phyloP scores from a whole-genome alignment of 2,329 filamentous ascomycete genomes.

The Cercospora zeae-maydis region DNA sequence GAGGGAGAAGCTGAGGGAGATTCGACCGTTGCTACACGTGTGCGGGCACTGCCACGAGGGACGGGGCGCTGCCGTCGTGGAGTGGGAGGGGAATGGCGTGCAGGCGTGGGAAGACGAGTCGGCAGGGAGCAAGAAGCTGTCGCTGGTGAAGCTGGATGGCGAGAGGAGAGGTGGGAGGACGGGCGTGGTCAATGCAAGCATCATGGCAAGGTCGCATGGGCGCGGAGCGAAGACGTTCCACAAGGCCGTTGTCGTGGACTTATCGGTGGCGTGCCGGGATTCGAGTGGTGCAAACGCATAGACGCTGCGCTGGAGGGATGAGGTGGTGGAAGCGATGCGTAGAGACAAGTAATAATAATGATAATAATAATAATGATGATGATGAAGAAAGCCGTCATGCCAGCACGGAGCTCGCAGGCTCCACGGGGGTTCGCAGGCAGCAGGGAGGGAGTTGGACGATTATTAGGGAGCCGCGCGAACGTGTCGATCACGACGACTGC shows the following conservation, averaged over 20 bases:
- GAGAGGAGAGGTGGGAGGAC: conserved; percentile 58
- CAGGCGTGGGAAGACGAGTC: conserved; percentile 58
- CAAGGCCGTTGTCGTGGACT: conserved; percentile 79
- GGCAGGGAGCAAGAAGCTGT: conserved; percentile 56
- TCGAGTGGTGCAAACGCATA: not conserved
- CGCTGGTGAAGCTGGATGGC: conserved; percentile 59
- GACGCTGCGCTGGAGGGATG: not conserved
- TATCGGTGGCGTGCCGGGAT: conserved; percentile 36
- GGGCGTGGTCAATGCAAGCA: conserved; percentile 74
- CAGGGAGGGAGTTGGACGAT: no score
- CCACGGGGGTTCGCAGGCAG: not conserved
- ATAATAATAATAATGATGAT: no score
- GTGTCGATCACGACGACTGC: conserved; percentile 15
- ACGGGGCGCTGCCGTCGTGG: conserved; percentile 60
- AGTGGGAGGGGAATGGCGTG: conserved; percentile 47
- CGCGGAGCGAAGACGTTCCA: conserved; percentile 59
- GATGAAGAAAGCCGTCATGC: not conserved
- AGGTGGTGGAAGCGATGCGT: no score
- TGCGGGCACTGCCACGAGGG: conserved; percentile 71
- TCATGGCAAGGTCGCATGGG: conserved; percentile 62
- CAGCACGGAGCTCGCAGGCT: no score
- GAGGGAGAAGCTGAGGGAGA: conserved; percentile 54
- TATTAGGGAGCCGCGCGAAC: conserved; percentile 12
- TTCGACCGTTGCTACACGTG: conserved; percentile 62
- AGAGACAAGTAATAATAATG: no score